Base-by-base conservation (phyloP, 352 stramenopile genomes). In the Globisporangium solare region DNA sequence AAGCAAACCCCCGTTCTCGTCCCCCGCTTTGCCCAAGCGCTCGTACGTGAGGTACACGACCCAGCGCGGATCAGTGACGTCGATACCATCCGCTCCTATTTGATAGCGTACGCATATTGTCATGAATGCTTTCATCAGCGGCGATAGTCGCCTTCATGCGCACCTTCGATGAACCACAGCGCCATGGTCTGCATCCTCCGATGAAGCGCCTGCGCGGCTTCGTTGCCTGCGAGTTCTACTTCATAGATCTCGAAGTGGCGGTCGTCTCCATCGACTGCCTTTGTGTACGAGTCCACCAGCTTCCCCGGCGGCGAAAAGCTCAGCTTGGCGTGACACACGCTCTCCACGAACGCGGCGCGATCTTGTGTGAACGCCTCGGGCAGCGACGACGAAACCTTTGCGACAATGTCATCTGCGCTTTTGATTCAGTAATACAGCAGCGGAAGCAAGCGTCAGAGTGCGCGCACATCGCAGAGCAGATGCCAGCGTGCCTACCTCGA, bases 131-230 rank as follows among this genome's bases (percentile, higher is more conserved):
- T 27, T 5, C 24, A 27, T 27, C 2, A 27, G 24, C 24, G 5
- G 24, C 5, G 5, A 5, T 27, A 58, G 22, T 27, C 24, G 2
- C 24, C 24, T 27, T 5, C 24, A 27, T 27, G 5, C 31, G 15
- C 3, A 73, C 84, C 84, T 87, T 94, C 84, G 55, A 94, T 92
- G 61, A 92, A 92, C 82, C 82, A 94, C 15, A 89, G 63, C 61
- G 84, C 71, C 49, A 79, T 61, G 31, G 78, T 92, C 50, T 94
- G 82, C 51, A 92, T 59, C 22, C 88, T 90, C 17, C 61, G 59
- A 20, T 82, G 73, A 12, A 92, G 69, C 18, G 69, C 73, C 41
- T 88, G 79, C 4, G 79, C 76, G 2, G 43, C 45, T 14, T 71
- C 63, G 32, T 91, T 83, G 20, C 85, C 70, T 24, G 79, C 77